Base-by-base conservation (phyloP, 345 rosid species). In the Eutrema japonicum region DNA sequence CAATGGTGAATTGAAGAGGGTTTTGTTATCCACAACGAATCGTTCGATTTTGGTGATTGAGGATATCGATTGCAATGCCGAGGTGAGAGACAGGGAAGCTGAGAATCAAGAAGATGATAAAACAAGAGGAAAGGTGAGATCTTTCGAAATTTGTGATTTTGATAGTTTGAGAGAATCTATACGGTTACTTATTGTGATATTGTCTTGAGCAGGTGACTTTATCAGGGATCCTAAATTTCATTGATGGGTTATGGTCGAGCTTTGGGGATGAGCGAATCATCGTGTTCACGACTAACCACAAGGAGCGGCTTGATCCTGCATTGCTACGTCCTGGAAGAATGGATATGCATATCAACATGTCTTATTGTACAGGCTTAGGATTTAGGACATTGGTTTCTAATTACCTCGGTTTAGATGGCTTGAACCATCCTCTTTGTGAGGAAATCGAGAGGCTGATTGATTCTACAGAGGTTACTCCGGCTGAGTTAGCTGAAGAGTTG, bases 31-130 rank as follows among this genome's bases (percentile, higher is more conserved):
- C 14, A 85, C 88, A 1, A 68, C 75, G 4, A 88, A 88, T 18
- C 71, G 82, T 14, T 84, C 88, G 0, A 88, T 88, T 9, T 68
- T 85, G 47, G 83, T 88, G 43, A 76, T 85, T 30, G 85, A 88
- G 37, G 92, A 88, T 47, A 83, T 88, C 8, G 92, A 85, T 77
- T 88, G 93, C 36, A 74, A 35, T 51, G 47, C 58, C 12, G 40
- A 78, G 72, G 75, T 78, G 5, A 41, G 54, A 63, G 78, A 78
- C 1, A 73, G 75, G 2, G 78, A 78, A 57, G 82, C 67, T 5
- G 68, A 60, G 30, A 2, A 36, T 18, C n/a, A 68, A 36, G 57
- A 48, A 10, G 8, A 2, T 1, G 50, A 54, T 0, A 2, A 5
- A 1, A 0, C 0, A 33, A 18, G 4, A 0, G n/a, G 62, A 62